phyloP scores from a whole-genome alignment of 169 alveolate genomes.

The Cryptosporidium ryanae region DNA sequence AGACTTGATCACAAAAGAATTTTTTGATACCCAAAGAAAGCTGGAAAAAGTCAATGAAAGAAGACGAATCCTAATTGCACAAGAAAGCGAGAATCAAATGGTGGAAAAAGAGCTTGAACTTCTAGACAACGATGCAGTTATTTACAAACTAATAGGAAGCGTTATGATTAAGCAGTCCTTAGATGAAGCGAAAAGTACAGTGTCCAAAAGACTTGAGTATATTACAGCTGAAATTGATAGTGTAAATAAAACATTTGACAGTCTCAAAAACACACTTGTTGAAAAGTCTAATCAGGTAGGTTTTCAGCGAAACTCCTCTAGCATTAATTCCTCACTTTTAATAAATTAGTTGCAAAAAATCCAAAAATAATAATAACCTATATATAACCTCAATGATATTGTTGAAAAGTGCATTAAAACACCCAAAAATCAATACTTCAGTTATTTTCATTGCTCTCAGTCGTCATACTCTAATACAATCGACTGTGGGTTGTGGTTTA shows the following conservation, averaged over 20 bases:
- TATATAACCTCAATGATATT: too few species aligned
- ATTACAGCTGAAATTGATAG: constrained; percentile 48
- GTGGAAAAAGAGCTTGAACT: constrained; percentile 54
- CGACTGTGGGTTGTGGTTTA: too few species aligned
- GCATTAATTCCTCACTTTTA: not conserved
- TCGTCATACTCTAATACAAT: too few species aligned
- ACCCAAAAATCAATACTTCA: too few species aligned
- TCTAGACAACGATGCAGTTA: constrained; percentile 61
- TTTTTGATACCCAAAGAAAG: constrained; percentile 51
- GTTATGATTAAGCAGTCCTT: constrained; percentile 66
- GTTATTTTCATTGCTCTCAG: too few species aligned
- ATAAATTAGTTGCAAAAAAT: constrained; percentile 41
- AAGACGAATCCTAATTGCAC: constrained; percentile 52
- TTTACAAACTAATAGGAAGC: constrained; percentile 46
- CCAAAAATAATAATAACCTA: constrained; percentile 15
- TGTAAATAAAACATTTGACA: constrained; percentile 37
- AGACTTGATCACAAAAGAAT: constrained; percentile 47
- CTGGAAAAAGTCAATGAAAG: constrained; percentile 56
- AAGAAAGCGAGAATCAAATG: constrained; percentile 69
- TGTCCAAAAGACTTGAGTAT: constrained; percentile 70
- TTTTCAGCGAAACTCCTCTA: not conserved
- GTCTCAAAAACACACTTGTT: constrained; percentile 29
- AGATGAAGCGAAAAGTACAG: constrained; percentile 54
- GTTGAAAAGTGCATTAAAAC: too few species aligned
- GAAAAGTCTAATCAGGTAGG: constrained; percentile 65